Conservation (phyloP, 768 basidiomycete genomes). For the Pleurotus ostreatus region DNA sequence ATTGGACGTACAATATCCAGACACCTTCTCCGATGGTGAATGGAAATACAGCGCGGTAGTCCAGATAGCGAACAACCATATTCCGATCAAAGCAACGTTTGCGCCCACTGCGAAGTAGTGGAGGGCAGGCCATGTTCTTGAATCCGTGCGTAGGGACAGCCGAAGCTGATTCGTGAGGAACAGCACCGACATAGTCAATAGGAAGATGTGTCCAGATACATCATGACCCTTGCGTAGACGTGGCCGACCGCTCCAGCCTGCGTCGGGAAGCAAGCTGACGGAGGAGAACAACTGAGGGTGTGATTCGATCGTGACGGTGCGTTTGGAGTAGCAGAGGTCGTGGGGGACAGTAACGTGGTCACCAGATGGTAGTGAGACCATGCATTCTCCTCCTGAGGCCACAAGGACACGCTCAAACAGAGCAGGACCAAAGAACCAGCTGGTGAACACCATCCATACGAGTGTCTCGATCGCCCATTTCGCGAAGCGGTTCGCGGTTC, state of each 20-base stretch:
- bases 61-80: conserved; percentile 72
- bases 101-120: conserved; percentile 46
- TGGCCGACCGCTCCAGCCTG: conserved; percentile 47
- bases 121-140: conserved; percentile 31
- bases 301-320: conserved; percentile 49
- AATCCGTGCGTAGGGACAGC: conserved; percentile 39
- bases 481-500: conserved; percentile 36
- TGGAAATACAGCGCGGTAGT: conserved; percentile 93
- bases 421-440: conserved; percentile 87
- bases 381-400: conserved; percentile 73
- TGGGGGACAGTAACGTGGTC: conserved; percentile 48
- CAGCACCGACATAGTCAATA: conserved; percentile 74
- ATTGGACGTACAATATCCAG: conserved; percentile 68
- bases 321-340: conserved; percentile 51
- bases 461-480: conserved; percentile 58
- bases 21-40: conserved; percentile 79
- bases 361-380: conserved; percentile 58
- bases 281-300: conserved; percentile 63
- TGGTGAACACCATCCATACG: conserved; percentile 72
- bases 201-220: conserved; percentile 90
- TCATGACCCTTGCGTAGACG: conserved; percentile 82
- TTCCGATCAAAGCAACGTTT: conserved; percentile 43
- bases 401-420: conserved; percentile 63
- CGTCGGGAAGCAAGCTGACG: conserved; percentile 23
- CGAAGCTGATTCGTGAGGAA: conserved; percentile 77